These are phyloP conservation scores for Aspergillus ostianus DNA, from an alignment of 495 filamentous ascomycete species.

Conservation along the genomic window DNA sequence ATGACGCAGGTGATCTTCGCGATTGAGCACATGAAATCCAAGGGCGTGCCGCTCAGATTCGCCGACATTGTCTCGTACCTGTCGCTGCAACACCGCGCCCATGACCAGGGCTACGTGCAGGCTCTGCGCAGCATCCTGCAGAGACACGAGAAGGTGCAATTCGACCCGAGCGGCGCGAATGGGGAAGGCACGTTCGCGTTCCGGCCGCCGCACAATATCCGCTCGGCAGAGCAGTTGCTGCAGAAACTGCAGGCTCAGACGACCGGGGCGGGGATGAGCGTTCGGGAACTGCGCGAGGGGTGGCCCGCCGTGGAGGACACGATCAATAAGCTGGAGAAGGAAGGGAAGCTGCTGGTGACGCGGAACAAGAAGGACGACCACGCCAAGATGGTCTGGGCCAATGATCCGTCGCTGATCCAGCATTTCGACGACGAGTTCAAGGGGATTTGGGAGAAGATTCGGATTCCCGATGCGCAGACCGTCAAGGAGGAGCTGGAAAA, in stretches of 20 bases:
- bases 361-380: constrained; percentile 91
- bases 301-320: constrained; percentile 80
- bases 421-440: constrained; percentile 79
- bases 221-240: constrained; percentile 69
- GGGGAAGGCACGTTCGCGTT: constrained; percentile 69
- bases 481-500: constrained; percentile 72
- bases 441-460: constrained; percentile 75
- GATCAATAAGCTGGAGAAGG: constrained; percentile 72
- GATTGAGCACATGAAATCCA: constrained; percentile 78
- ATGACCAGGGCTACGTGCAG: constrained; percentile 46
- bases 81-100: constrained; percentile 55
- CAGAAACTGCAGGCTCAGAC: constrained; percentile 74
- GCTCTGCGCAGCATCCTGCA: constrained; percentile 44
- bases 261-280: constrained; percentile 75
- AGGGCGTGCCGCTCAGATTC: constrained; percentile 67
- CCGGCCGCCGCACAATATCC: constrained; percentile 76
- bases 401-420: constrained; percentile 74
- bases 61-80: constrained; percentile 75
- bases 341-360: constrained; percentile 77
- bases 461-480: constrained; percentile 70
- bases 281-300: constrained; percentile 90
- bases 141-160: constrained; percentile 66
- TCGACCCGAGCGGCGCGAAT: constrained; percentile 59
- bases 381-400: constrained; percentile 81
- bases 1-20: constrained; percentile 83